Percentiles rank a stretch among this genome's conserved stretches.
phyloP scores from a whole-genome alignment of 768 basidiomycete genomes.

The Trametes coccinea region DNA sequence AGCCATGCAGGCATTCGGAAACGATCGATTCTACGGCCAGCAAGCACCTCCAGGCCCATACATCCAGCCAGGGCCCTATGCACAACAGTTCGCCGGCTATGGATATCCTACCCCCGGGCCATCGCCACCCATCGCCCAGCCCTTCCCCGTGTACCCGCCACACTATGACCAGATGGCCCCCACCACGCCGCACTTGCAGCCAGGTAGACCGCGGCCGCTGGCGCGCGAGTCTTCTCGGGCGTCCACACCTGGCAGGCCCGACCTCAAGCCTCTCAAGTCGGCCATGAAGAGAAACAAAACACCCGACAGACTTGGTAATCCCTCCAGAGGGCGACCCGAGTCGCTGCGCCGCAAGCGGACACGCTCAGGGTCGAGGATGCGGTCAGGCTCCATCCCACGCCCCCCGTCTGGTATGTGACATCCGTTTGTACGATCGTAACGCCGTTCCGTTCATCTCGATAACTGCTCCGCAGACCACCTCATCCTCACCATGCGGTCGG shows the following conservation, averaged over 20 bases:
- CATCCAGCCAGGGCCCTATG: constrained; percentile 9
- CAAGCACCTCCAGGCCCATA: constrained; percentile 15
- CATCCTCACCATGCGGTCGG: constrained; percentile 67
- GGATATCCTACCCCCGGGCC: constrained; percentile 13
- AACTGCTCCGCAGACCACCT: constrained; percentile 54
- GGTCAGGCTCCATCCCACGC: constrained; percentile 36
- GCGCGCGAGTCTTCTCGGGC: constrained; percentile 17
- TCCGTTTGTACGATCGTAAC: neutral
- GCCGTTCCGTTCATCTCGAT: neutral
- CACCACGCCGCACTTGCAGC: constrained; percentile 17
- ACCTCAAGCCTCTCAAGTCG: constrained; percentile 46
- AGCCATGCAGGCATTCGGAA: constrained; percentile 26
- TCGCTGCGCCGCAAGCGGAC: constrained; percentile 14
- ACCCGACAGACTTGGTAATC: constrained; percentile 21
- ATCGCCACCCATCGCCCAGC: constrained; percentile 15
- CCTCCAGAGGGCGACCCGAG: constrained; percentile 20
- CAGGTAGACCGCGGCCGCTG: constrained; percentile 18
- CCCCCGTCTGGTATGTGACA: constrained; percentile 29
- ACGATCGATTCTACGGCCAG: constrained; percentile 20
- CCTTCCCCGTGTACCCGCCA: constrained; percentile 22
- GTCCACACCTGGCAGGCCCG: constrained; percentile 11
- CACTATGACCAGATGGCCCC: constrained; percentile 13
- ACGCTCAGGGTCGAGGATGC: constrained; percentile 24
- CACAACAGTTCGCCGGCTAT: constrained; percentile 24
- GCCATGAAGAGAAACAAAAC: constrained; percentile 52